Percentiles rank a stretch among this genome's conserved stretches.
Conservation (phyloP, 352 stramenopile species). For the Pythium rishiriense region DNA sequence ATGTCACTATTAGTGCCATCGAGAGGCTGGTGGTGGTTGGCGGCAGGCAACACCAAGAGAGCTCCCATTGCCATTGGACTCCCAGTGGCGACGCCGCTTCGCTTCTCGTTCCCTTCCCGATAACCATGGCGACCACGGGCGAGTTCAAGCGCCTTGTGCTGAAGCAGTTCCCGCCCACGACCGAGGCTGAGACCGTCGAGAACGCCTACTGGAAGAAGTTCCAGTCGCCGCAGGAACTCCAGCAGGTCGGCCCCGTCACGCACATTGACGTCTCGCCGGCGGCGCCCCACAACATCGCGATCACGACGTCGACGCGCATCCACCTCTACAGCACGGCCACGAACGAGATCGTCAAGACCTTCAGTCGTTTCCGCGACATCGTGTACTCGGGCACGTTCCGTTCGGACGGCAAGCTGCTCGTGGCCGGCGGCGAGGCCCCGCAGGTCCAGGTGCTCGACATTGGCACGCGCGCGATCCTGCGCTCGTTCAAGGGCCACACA, state of each 20-base stretch:
- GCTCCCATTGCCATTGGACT: conserved; percentile 22
- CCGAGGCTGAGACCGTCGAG: conserved; percentile 74
- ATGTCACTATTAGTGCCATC: conserved; percentile 13
- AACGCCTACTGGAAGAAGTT: conserved; percentile 91
- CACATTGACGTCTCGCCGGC: conserved; percentile 84
- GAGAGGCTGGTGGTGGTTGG: conserved; percentile 7
- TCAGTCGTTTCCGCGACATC: conserved; percentile 86
- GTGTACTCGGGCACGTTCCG: conserved; percentile 88
- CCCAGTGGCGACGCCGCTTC: conserved; percentile 3
- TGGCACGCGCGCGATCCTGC: conserved; percentile 78
- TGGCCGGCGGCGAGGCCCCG: conserved; percentile 74
- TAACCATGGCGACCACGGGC: conserved; percentile 58
- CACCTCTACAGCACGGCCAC: conserved; percentile 83
- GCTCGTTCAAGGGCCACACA: conserved; percentile 86
- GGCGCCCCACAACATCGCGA: conserved; percentile 79
- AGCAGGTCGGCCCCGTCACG: conserved; percentile 82
- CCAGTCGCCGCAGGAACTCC: conserved; percentile 75
- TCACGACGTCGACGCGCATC: conserved; percentile 86
- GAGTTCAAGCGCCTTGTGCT: conserved; percentile 88
- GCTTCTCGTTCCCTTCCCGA: background rate
- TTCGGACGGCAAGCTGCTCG: conserved; percentile 86
- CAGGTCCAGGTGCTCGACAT: conserved; percentile 88
- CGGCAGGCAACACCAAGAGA: conserved; percentile 19
- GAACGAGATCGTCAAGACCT: conserved; percentile 88
- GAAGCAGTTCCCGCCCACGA: conserved; percentile 85